Conservation (phyloP, 164 flowering plant genomes). For the Chloranthus sessilifolius region DNA sequence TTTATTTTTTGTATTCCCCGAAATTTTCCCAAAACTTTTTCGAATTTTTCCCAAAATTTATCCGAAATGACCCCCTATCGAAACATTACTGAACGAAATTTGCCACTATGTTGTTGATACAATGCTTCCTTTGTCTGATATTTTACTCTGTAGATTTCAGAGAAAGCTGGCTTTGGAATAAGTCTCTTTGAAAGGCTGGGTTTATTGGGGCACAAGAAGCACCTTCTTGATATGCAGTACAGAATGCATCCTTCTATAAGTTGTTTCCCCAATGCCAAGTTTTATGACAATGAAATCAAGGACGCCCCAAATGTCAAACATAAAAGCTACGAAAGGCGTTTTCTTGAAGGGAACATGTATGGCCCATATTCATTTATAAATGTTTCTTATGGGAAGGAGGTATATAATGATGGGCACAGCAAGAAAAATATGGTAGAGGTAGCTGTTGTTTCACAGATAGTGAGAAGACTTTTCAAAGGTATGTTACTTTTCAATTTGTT, state of each 20-base stretch:
- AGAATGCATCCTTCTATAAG: conserved; percentile 48
- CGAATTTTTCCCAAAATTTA: too few species aligned
- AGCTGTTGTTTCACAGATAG: conserved; percentile 21
- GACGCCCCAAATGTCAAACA: conserved; percentile 27
- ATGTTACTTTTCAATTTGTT: too few species aligned
- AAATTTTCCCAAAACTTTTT: too few species aligned
- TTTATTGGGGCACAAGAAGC: conserved; percentile 25
- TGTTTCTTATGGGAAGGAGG: conserved; percentile 25
- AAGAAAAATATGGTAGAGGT: conserved; percentile 33
- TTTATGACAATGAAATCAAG: conserved; percentile 25
- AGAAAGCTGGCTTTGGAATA: conserved; percentile 31
- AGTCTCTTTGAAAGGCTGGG: conserved; percentile 40
- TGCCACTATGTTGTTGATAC: too few species aligned
- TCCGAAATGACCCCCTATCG: too few species aligned
- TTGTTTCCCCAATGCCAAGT: conserved; percentile 38
- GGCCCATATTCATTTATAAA: conserved; percentile 44
- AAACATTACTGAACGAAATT: too few species aligned
- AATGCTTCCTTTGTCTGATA: too few species aligned
- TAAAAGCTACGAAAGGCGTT: conserved; percentile 17
- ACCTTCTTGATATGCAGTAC: conserved; percentile 39
- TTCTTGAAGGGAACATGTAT: conserved; percentile 32
- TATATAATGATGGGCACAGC: conserved; percentile 16
- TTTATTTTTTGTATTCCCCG: too few species aligned
- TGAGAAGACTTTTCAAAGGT: conserved; percentile 32
- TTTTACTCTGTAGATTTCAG: conserved; percentile 19